Base-by-base conservation (phyloP, 352 stramenopile genomes). In the Phytophthora fragariae region DNA sequence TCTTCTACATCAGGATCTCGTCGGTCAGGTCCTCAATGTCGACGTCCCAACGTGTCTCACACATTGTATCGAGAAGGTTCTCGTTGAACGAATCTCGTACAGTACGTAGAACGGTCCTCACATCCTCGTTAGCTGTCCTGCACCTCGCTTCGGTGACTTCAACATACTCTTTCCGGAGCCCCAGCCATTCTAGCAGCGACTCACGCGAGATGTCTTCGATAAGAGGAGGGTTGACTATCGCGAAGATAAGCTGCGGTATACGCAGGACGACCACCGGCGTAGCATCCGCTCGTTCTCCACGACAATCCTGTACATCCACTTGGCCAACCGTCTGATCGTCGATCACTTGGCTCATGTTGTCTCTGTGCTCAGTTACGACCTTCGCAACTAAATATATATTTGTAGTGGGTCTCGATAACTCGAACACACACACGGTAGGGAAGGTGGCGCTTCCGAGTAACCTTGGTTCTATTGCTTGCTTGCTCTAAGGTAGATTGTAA, bases 331-430 rank as follows among this genome's bases (percentile, higher is more conserved):
- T 21, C 19, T 21, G 19, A 21, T 21, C 19, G 19, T 21, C 53
- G 21, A 14, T 47, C 39, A 47, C 39, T 47, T 47, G 39, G 17
- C 10, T 47, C 39, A 11, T 57, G 8, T 62, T 57, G 62, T 63
- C 33, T 63, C 57, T 11, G 54, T 54, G 27, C 54, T 59, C 62
- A 59, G 55, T 70, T 53, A 53, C 63, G 47, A 70, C 63, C 29
- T 64, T 70, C 35, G 53, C 62, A 62, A 69, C 54, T 69, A 62
- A 62, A 69, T 39, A 69, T 52, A 62, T 62, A 29, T 69, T 71
- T 31, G 27, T 31, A 31, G 27, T 31, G 27, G 27, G 27, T 31
- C 27, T 31, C 3, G 3, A 31, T 31, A 6, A 31, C 27, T 31
- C 27, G 27, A 31, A 31, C 27, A 31, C 27, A 31, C 27, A 31